Percentiles rank a stretch among this genome's conserved stretches.
Conservation (phyloP, 83 land plant species). For the Picea abies region DNA sequence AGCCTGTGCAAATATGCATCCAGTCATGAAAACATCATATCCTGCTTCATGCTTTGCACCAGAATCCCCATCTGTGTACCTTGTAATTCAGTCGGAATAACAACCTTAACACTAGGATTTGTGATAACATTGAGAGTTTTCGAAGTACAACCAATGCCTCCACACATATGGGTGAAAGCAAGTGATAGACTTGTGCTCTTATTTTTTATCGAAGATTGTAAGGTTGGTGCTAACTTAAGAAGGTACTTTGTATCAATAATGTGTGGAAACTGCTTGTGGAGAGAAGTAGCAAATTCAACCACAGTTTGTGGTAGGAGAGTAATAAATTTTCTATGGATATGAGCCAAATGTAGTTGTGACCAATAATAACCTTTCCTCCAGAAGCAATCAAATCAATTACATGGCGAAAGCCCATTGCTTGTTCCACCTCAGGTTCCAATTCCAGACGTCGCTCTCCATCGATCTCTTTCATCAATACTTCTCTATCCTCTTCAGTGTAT, state of each 20-base stretch:
- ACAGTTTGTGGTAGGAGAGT: slow-evolving; percentile 66
- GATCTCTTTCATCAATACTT: slow-evolving; percentile 36
- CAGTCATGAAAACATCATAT: slow-evolving; percentile 96
- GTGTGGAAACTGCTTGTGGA: slow-evolving; percentile 69
- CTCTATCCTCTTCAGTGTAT: too few relatives aligned
- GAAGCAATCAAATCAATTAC: slow-evolving; percentile 82
- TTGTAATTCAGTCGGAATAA: slow-evolving; percentile 60
- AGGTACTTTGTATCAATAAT: slow-evolving; percentile 89
- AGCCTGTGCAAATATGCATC: slow-evolving; percentile 84
- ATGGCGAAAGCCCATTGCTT: slow-evolving; percentile 89
- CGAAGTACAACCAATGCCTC: slow-evolving; percentile 36
- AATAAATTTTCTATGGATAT: slow-evolving; percentile 77
- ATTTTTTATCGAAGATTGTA: slow-evolving; percentile 47
- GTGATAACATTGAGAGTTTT: slow-evolving; percentile 9
- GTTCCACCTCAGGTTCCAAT: slow-evolving; percentile 41
- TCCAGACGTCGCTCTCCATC: slow-evolving; percentile 30
- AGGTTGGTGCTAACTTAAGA: slow-evolving; percentile 37
- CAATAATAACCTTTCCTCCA: slow-evolving; percentile 75
- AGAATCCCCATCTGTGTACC: slow-evolving; percentile 62
- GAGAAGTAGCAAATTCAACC: slow-evolving; percentile 54
- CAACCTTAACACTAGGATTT: slow-evolving; percentile 44
- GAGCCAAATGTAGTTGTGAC: slow-evolving; percentile 92
- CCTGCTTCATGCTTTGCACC: slow-evolving; percentile 95
- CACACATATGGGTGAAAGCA: slow-evolving; percentile 67
- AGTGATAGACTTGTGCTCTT: slow-evolving; percentile 72